Evolutionary conservation across 345 rosid species (phyloP).

Genomic region (Salix arbutifolia): DNA sequence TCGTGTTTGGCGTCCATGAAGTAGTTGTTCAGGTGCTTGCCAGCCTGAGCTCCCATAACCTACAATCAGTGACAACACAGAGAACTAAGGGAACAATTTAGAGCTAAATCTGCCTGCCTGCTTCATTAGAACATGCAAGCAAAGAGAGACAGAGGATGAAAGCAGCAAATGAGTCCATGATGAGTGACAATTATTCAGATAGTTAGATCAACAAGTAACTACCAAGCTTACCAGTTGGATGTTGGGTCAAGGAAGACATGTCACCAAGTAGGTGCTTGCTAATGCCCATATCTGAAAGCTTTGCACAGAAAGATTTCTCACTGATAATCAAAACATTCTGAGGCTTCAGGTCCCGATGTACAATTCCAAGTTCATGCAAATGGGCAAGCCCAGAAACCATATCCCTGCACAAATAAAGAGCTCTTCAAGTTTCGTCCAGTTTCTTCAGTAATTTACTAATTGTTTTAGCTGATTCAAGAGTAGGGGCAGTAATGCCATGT

Average conservation of each 20-base stretch:
- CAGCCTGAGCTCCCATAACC: constrained; percentile 97
- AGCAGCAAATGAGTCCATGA: not conserved
- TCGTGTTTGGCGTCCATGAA: constrained; percentile 80
- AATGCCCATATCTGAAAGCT: constrained; percentile 96
- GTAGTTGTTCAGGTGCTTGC: constrained; percentile 97
- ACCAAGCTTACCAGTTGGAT: constrained; percentile 55
- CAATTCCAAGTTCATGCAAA: constrained; percentile 85
- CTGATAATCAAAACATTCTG: constrained; percentile 77
- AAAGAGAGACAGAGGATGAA: not conserved
- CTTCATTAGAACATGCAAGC: not conserved
- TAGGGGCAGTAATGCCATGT: not conserved
- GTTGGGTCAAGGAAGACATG: constrained; percentile 75
- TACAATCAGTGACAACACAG: constrained; percentile 25
- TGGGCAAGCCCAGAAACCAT: constrained; percentile 75
- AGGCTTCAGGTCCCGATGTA: constrained; percentile 89
- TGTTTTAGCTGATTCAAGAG: not conserved
- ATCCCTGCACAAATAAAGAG: constrained; percentile 47
- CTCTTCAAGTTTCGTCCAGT: not conserved
- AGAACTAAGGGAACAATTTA: not conserved
- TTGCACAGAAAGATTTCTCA: constrained; percentile 62
- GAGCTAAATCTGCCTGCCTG: not conserved
- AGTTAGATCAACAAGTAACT: not conserved
- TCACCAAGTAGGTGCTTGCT: constrained; percentile 70
- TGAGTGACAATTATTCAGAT: not conserved
- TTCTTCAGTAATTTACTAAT: not conserved